Evolutionary conservation across 2,329 filamentous ascomycete genomes (phyloP), one percentile per base, ranked within the genome.

Genomic region (Xylariales sp.): DNA sequence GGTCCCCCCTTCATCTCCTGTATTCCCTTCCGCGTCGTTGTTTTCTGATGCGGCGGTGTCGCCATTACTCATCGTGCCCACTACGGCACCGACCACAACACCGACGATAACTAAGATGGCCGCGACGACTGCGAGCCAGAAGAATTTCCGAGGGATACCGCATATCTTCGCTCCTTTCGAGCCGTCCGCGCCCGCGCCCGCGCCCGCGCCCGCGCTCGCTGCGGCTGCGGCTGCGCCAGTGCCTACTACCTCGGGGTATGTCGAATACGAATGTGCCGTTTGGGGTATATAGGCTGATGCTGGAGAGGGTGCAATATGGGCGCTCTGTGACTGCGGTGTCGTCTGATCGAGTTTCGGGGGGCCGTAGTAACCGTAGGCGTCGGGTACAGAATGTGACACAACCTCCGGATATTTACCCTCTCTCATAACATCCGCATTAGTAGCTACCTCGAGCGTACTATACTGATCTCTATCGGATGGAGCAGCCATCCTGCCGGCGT

Each of bases 361-460:
- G 3, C 9, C 57, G 46, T 68, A 68, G 45, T 68, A 65, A 23
- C 58, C 64, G 43, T 69, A 66, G 8, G 49, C 30, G 41, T 64
- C 67, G 2, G 60, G 67, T n/a, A 9, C 9, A 3, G 62, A 58
- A 5, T 62, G 54, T n/a, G 62, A 62, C 16, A 65, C 68, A 50
- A 68, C 68, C 58, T 70, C 68, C 12, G 65, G 62, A 18, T 68
- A 68, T 32, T 49, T 49, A 43, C 68, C 68, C 12, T 62, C 54
- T 8, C 61, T 58, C 52, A 68, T 23, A 41, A 45, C n/a, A 55
- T 67, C 52, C 12, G 48, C 52, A 30, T 67, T 48, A 36, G 52
- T 34, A 34, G 58, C 57, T 23, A 70, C 65, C 53, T 70, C 68
- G 5, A 70, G 59, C 36, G 68, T 70, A 55, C 68, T 70, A 45